Base-by-base conservation (phyloP, 2,329 filamentous ascomycete genomes). In the Pestalotiopsis sp. region DNA sequence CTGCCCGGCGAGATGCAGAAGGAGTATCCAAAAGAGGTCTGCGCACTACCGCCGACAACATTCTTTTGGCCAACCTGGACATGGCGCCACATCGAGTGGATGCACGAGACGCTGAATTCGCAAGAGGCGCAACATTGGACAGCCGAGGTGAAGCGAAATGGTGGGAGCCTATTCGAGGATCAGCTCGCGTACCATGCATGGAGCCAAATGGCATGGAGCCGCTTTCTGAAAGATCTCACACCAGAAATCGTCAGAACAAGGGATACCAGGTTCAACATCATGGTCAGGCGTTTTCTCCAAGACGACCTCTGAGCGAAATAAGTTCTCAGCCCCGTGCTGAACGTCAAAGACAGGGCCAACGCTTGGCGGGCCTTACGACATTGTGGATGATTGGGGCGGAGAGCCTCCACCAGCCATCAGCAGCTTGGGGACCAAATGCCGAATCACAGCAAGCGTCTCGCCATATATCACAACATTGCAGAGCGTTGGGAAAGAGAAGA, bases 41-140 rank as follows among this genome's bases (percentile, higher is more conserved):
- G 80, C 73, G 69, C 78, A 2, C 70, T 82, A 20, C 74, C 80
- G 1, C 80, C 80, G 1, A 74, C 76, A 39, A 73, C 76, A 31
- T 81, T 82, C 72, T 81, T 81, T 72, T 82, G 80, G 80, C 80
- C 80, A 1, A 81, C 80, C 7, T 82, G 80, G 80, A 82, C 79
- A 2, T 78, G 76, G 73, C 71, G 75, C 25, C 78, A 81, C 69
- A 74, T 82, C 62, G 75, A 78, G 57, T 82, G 78, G 73, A 80
- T 82, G 80, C 79, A 82, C 68, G 70, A 77, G 60, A 70, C 72
- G 17, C 69, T 82, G 9, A 73, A 70, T n/a, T 68, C 66, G 4
- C 69, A 75, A 4, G 75, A 79, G 66, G 76, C 78, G 1, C 69
- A 70, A 13, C 75, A 75, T 25, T 80, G 79, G 75, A 59, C 77